Conservation (phyloP, 345 rosid species). For the Salix koriyanagi region DNA sequence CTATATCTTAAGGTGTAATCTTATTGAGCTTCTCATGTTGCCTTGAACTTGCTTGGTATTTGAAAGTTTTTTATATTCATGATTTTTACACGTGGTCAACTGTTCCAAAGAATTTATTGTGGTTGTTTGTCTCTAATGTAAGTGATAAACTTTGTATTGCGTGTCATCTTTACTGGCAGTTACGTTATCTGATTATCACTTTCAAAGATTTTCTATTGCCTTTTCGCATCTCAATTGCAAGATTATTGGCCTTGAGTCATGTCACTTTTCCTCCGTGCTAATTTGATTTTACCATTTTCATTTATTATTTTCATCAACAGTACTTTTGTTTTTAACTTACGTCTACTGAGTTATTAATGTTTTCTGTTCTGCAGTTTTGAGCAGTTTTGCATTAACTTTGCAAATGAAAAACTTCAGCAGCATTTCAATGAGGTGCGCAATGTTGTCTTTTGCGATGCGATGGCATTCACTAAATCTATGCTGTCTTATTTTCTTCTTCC, state of each 20-base stretch:
- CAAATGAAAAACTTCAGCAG: conserved; percentile 98
- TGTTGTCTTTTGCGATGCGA: conserved; percentile 7
- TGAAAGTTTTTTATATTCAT: background rate
- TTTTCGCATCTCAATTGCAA: background rate
- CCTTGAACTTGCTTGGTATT: background rate
- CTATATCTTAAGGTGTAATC: background rate
- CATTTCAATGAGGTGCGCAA: conserved; percentile 91
- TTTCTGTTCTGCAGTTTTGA: conserved; percentile 66
- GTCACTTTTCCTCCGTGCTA: background rate
- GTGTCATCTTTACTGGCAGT: background rate
- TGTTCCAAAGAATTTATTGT: background rate
- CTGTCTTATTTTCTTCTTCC: conserved; percentile 5
- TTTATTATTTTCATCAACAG: background rate
- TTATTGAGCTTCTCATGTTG: background rate
- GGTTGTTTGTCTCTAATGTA: too few relatives aligned
- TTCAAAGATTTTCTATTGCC: background rate
- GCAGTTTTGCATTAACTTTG: conserved; percentile 98
- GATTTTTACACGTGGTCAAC: background rate
- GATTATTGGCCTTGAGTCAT: background rate
- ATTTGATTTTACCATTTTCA: background rate
- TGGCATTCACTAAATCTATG: conserved; percentile 3
- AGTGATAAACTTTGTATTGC: background rate
- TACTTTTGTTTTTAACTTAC: background rate
- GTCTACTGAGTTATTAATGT: conserved; percentile 6
- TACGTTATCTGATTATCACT: background rate